phyloP scores from a whole-genome alignment of 129 eudicot genomes.

The Centella asiatica region DNA sequence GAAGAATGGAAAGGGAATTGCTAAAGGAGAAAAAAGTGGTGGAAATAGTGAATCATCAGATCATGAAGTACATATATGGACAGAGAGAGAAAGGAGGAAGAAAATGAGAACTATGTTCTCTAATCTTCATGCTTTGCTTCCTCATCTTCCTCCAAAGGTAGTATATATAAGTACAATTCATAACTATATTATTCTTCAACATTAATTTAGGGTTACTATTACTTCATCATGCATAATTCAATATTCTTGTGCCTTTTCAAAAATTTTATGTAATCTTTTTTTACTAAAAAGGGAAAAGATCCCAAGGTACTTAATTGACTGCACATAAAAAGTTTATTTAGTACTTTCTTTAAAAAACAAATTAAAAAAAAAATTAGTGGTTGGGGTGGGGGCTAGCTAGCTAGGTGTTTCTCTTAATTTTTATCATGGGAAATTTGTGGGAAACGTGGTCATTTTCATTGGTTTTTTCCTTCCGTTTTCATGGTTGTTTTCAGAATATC shows the following conservation, averaged over 20 bases:
- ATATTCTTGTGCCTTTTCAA: background rate
- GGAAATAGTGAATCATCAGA: conserved; percentile 19
- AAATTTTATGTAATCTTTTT: background rate
- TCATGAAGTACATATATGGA: conserved; percentile 71
- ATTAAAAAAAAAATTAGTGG: no score
- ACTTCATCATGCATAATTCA: background rate
- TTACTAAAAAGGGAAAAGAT: background rate
- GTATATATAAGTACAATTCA: background rate
- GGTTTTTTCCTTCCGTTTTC: background rate
- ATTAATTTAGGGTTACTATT: background rate
- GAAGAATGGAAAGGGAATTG: background rate
- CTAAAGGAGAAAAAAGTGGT: background rate
- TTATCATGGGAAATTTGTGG: conserved; percentile 6
- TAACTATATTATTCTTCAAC: background rate
- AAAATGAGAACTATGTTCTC: conserved; percentile 84
- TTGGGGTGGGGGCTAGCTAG: no score
- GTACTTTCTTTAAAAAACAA: background rate
- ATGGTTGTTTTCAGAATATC: background rate
- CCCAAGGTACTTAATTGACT: conserved; percentile 2
- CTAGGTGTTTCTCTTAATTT: background rate
- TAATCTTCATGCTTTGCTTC: conserved; percentile 70
- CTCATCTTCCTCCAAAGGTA: conserved; percentile 85
- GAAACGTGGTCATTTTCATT: conserved; percentile 3
- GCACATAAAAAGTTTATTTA: background rate
- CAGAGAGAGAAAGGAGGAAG: conserved; percentile 93